Percentiles rank a stretch among this genome's conserved stretches.
Evolutionary conservation across 2,329 filamentous ascomycete genomes (phyloP).

Genomic region (Hypoxylon sp.): DNA sequence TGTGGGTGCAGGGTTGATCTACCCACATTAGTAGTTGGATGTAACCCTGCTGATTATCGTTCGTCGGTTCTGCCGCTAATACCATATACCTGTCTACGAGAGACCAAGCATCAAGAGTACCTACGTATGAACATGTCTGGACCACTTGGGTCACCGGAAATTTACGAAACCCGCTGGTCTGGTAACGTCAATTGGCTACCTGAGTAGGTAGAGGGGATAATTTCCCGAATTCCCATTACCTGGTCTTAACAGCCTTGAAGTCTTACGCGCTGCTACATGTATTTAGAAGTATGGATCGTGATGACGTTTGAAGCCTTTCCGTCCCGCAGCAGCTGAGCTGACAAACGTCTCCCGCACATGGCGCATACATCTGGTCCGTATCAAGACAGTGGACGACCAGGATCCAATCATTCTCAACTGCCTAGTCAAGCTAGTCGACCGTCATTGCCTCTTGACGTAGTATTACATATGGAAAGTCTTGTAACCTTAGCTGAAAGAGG

Average conservation of each 20-base stretch:
- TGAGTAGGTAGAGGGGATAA: conserved; percentile 8
- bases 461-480: conserved; percentile 21
- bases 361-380: not conserved
- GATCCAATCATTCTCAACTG: conserved; percentile 21
- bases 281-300: conserved; percentile 2
- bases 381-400: conserved; percentile 2
- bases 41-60: conserved; percentile 20
- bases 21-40: conserved; percentile 2
- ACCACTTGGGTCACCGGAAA: not conserved
- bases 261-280: conserved; percentile 1
- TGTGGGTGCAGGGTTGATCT: conserved; percentile 27
- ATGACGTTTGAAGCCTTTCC: conserved; percentile 1
- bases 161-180: conserved; percentile 20
- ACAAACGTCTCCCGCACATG: conserved; percentile 12
- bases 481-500: conserved; percentile 13
- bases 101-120: conserved; percentile 8
- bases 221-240: conserved; percentile 7
- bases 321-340: conserved; percentile 5
- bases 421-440: conserved; percentile 23
- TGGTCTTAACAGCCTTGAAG: not conserved
- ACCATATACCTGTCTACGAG: not conserved
- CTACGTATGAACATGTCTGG: not conserved
- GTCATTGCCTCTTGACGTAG: conserved; percentile 9
- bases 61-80: conserved; percentile 11
- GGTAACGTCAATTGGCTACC: conserved; percentile 20